Conservation (phyloP, 805 yeast genomes). For the Candida berthetii region DNA sequence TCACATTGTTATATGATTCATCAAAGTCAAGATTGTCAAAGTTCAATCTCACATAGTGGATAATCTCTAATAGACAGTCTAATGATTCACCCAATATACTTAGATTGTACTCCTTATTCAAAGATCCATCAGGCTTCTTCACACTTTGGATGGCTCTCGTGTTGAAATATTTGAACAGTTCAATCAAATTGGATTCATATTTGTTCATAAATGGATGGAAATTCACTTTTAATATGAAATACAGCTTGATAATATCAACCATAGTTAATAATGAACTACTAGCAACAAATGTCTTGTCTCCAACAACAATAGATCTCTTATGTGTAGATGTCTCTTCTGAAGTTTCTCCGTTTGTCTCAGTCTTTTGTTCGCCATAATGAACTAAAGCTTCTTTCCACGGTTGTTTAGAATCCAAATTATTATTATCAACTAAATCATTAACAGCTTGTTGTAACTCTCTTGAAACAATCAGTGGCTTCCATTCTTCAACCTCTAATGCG, state of each 20-base stretch:
- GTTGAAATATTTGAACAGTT: constrained; percentile 45
- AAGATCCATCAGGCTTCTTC: constrained; percentile 12
- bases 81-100: constrained; percentile 36
- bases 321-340: constrained; percentile 19
- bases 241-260: constrained; percentile 38
- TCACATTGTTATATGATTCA: constrained; percentile 7
- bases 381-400: constrained; percentile 38
- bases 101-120: constrained; percentile 23
- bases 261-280: constrained; percentile 41
- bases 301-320: constrained; percentile 38
- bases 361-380: constrained; percentile 13
- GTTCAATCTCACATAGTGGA: constrained; percentile 13
- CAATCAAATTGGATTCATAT: constrained; percentile 38
- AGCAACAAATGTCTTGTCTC: constrained; percentile 50
- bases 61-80: constrained; percentile 32
- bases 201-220: constrained; percentile 38
- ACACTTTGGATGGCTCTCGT: constrained; percentile 28
- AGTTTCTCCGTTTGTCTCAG: constrained; percentile 4
- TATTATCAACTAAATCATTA: constrained; percentile 44
- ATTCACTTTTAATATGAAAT: constrained; percentile 48
- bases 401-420: constrained; percentile 35
- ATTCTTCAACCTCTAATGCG: constrained; percentile 59
- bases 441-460: constrained; percentile 40
- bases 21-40: constrained; percentile 9
- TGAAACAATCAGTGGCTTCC: constrained; percentile 70